A percentile compares a stretch with the other conserved stretches of the same genome.
Evolutionary conservation across 2,329 filamentous ascomycete species (phyloP).

Genomic region (Colletotrichum trifolii): DNA sequence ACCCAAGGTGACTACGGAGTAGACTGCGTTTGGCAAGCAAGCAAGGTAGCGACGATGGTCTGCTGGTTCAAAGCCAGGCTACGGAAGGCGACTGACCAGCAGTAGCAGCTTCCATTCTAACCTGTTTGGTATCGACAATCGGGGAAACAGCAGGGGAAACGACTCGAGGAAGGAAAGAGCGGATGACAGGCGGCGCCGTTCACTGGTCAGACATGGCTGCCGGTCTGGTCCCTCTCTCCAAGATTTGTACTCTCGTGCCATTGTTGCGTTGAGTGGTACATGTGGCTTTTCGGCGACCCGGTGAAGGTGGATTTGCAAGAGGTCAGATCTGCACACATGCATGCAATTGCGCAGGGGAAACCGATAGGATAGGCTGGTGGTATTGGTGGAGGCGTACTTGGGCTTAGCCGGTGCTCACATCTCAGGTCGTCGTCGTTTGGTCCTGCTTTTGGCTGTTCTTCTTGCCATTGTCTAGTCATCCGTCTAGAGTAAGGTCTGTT

Average conservation of each 20-base stretch:
- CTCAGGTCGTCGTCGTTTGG: no score
- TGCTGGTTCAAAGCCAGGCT: background rate
- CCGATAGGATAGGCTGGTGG: no score
- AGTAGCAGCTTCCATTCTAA: background rate
- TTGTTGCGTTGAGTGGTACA: constrained; percentile 1
- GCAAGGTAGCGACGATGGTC: constrained; percentile 9
- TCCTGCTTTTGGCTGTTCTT: no score
- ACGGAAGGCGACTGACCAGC: constrained; percentile 10
- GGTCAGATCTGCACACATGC: constrained; percentile 30
- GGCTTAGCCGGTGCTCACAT: background rate
- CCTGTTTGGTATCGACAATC: background rate
- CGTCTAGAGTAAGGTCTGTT: no score
- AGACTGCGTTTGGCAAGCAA: constrained; percentile 17
- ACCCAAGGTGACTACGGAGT: constrained; percentile 23
- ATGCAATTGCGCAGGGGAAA: constrained; percentile 23
- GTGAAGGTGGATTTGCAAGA: constrained; percentile 9
- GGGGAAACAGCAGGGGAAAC: background rate
- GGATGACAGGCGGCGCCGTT: constrained; percentile 7
- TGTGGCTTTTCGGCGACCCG: constrained; percentile 6
- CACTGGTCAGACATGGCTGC: constrained; percentile 27
- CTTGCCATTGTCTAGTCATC: no score
- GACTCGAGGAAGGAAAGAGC: constrained; percentile 5
- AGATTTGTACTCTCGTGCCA: background rate
- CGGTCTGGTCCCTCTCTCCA: constrained; percentile 6
- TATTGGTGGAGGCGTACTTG: no score